Percentiles rank a stretch among this genome's conserved stretches.
phyloP scores from a whole-genome alignment of 192 early-diverging fungal species.

The Backusella psychrophila region DNA sequence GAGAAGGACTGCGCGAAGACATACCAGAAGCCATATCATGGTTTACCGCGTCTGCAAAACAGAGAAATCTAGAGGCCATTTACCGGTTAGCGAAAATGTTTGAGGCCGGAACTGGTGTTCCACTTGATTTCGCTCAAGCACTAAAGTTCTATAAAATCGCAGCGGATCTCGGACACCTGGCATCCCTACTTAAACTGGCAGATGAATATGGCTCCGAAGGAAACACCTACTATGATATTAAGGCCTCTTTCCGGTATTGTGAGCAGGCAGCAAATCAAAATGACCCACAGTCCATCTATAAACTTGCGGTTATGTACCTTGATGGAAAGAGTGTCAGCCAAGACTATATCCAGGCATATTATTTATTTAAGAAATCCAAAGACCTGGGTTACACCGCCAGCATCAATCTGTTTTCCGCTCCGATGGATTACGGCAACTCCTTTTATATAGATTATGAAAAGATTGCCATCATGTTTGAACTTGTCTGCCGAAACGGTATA shows the following conservation, averaged over 20 bases:
- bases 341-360: not conserved
- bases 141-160: not conserved
- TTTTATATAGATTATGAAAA: not conserved
- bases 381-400: not conserved
- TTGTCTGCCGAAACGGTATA: no score
- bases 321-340: conserved; percentile 43
- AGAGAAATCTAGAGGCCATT: not conserved
- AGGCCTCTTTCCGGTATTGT: conserved; percentile 22
- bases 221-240: conserved; percentile 14
- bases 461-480: not conserved
- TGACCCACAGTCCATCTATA: conserved; percentile 50
- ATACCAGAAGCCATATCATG: not conserved
- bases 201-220: not conserved
- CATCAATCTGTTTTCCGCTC: not conserved
- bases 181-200: not conserved
- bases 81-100: not conserved
- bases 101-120: not conserved
- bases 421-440: not conserved
- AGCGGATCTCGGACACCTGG: not conserved
- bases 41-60: not conserved
- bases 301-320: conserved; percentile 56
- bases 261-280: conserved; percentile 46
- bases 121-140: not conserved
- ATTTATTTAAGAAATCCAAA: not conserved
- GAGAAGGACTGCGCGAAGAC: not conserved